Conservation (phyloP, 2,329 filamentous ascomycete genomes). For the Ophiocordyceps polyrhachis-furcata region DNA sequence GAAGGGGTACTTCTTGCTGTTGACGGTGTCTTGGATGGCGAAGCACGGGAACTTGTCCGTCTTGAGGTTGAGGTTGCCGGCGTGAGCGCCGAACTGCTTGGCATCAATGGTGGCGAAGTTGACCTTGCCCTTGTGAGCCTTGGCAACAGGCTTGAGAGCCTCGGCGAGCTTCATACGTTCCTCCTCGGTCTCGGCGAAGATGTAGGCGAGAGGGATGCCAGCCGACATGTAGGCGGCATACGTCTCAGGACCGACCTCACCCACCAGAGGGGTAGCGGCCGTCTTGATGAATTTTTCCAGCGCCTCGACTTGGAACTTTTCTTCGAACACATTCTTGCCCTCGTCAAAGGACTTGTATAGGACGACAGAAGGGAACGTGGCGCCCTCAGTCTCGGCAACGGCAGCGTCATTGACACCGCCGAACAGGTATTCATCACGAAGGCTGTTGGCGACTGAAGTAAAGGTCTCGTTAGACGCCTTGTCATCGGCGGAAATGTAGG, state of each 20-base stretch:
- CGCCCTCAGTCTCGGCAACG: constrained; percentile 77
- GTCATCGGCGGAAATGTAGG: constrained; percentile 63
- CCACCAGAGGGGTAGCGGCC: constrained; percentile 73
- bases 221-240: constrained; percentile 90
- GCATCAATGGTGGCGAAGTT: constrained; percentile 98
- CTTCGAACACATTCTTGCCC: constrained; percentile 66
- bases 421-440: constrained; percentile 86
- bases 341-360: constrained; percentile 98
- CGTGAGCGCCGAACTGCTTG: constrained; percentile 83
- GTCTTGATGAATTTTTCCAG: constrained; percentile 73
- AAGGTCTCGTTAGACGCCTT: constrained; percentile 82
- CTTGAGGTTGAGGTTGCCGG: constrained; percentile 92
- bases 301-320: constrained; percentile 63
- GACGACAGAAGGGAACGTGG: constrained; percentile 70
- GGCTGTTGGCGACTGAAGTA: constrained; percentile 48
- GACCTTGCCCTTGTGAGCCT: constrained; percentile 83
- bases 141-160: constrained; percentile 66
- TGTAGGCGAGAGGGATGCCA: constrained; percentile 86
- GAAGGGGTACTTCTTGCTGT: constrained; percentile 95
- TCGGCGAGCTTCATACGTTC: constrained; percentile 67
- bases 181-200: constrained; percentile 84
- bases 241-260: constrained; percentile 92
- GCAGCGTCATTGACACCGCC: constrained; percentile 68
- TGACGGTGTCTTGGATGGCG: constrained; percentile 85
- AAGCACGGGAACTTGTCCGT: constrained; percentile 91